phyloP scores from a whole-genome alignment of 2,329 filamentous ascomycete genomes.

The Teratosphaeria epicoccoides region DNA sequence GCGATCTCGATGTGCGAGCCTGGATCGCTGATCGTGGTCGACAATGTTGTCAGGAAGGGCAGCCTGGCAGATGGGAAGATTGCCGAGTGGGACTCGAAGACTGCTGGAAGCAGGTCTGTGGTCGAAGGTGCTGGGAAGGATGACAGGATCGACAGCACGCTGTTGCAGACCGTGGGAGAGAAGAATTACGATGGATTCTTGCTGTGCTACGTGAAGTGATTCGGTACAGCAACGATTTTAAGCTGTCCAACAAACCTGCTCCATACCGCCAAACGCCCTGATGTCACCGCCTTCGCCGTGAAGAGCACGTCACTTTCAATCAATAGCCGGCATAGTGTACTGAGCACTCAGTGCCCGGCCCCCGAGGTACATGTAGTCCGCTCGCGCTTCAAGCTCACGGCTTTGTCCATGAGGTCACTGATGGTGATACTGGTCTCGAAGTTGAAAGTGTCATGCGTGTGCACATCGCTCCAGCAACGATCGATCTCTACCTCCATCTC shows the following conservation, averaged over 20 bases:
- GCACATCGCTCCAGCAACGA: too few species aligned
- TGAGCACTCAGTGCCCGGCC: too few species aligned
- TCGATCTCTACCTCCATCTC: too few species aligned
- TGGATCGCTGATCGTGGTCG: conserved; percentile 12
- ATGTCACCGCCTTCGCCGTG: neutral
- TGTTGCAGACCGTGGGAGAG: conserved; percentile 38
- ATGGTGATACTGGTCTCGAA: too few species aligned
- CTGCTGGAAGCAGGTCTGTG: conserved; percentile 22
- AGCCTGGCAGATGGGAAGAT: conserved; percentile 23
- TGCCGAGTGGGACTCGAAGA: conserved; percentile 3
- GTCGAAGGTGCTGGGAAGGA: conserved; percentile 36
- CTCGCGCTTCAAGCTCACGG: too few species aligned
- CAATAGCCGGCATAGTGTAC: too few species aligned
- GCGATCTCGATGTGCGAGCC: conserved; percentile 9
- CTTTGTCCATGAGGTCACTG: too few species aligned
- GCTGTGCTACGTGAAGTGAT: conserved; percentile 9
- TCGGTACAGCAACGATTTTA: neutral
- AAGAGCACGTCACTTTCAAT: too few species aligned
- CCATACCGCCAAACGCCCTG: neutral
- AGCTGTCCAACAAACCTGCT: neutral
- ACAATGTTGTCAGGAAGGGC: conserved; percentile 23
- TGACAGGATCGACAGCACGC: conserved; percentile 31
- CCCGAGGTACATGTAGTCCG: too few species aligned
- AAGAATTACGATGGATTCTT: conserved; percentile 41
- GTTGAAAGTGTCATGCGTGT: too few species aligned